phyloP scores from a whole-genome alignment of 2,329 filamentous ascomycete species.

The Tolypocladium paradoxum region DNA sequence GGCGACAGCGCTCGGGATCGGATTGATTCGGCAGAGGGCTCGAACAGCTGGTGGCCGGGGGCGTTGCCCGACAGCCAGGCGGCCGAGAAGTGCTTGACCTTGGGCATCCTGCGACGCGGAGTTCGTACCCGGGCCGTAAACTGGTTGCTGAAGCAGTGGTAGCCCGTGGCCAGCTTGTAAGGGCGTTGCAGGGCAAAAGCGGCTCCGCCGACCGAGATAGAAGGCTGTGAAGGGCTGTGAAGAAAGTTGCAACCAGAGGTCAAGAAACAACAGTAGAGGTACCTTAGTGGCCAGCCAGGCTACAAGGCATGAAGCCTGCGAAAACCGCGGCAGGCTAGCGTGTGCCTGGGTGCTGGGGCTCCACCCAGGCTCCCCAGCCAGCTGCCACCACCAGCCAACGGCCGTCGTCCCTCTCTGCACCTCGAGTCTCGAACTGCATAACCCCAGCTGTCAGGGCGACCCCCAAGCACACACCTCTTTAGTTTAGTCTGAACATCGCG shows the following conservation, averaged over 20 bases:
- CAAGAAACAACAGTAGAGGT: too few relatives aligned
- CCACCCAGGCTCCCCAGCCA: not conserved
- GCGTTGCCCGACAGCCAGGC: slow-evolving; percentile 73
- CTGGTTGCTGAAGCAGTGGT: not conserved
- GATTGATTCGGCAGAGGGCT: slow-evolving; percentile 28
- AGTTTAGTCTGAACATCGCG: too few relatives aligned
- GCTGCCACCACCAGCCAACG: not conserved
- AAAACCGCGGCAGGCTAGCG: slow-evolving; percentile 1
- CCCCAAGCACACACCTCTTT: not conserved
- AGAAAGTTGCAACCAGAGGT: not conserved
- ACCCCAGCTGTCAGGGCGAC: not conserved
- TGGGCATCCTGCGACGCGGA: slow-evolving; percentile 53
- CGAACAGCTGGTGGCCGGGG: slow-evolving; percentile 71
- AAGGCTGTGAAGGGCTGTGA: not conserved
- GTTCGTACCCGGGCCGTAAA: not conserved
- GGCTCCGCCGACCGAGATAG: not conserved
- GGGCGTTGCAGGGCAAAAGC: not conserved
- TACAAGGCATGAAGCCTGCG: not conserved
- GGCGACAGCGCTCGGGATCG: slow-evolving; percentile 27
- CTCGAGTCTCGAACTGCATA: not conserved
- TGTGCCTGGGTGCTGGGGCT: not conserved
- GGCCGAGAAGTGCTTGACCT: slow-evolving; percentile 75
- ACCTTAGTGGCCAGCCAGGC: not conserved
- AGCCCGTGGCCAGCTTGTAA: not conserved
- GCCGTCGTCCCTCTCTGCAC: not conserved